phyloP scores from a whole-genome alignment of 306 rosid species.

The Benincasa hispida region DNA sequence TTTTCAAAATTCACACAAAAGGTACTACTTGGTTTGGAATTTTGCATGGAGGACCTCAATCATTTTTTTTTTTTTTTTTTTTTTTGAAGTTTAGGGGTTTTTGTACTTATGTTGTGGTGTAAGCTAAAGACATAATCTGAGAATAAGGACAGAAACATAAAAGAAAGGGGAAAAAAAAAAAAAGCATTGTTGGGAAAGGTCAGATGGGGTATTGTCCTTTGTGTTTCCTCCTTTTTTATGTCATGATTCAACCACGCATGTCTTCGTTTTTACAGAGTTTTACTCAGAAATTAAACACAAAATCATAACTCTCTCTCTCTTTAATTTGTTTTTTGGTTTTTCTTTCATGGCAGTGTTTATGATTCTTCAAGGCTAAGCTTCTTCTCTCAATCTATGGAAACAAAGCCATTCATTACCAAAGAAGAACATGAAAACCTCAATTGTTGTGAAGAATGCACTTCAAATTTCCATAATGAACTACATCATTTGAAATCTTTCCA shows the following conservation, averaged over 20 bases:
- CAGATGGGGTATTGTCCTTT: conserved; percentile 8
- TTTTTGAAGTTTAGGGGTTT: background rate
- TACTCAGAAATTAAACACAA: background rate
- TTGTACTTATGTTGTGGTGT: background rate
- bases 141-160: conserved; percentile 9
- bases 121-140: conserved; percentile 3
- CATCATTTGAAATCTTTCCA: conserved; percentile 50
- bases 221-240: conserved; percentile 9
- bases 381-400: conserved; percentile 29
- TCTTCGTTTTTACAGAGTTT: background rate
- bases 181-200: conserved; percentile 6
- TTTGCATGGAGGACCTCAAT: conserved; percentile 2
- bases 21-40: background rate
- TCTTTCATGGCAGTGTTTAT: conserved; percentile 29
- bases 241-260: conserved; percentile 10
- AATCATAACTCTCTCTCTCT: background rate
- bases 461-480: conserved; percentile 67
- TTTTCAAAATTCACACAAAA: background rate
- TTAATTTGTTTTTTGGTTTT: background rate
- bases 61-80: background rate
- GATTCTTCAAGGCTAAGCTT: conserved; percentile 36
- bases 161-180: background rate
- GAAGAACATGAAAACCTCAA: conserved; percentile 44
- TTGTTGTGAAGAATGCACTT: conserved; percentile 70
- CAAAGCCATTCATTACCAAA: conserved; percentile 36